Evolutionary conservation across 345 rosid species (phyloP), one percentile per base, ranked within the genome.

Genomic region (Eucalyptus sp.): DNA sequence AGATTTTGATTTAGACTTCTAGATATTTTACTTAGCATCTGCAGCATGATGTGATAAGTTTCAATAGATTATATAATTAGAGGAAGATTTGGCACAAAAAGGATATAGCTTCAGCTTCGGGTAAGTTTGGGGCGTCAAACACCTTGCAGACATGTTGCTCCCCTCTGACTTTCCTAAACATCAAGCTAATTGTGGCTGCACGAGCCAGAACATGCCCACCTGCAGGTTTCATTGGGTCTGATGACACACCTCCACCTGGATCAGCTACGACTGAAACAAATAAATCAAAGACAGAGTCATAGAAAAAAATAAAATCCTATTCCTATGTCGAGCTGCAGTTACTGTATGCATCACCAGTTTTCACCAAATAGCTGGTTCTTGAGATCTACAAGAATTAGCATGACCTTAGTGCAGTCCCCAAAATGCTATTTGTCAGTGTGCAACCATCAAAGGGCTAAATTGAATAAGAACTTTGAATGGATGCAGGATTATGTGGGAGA

Each of bases 91-190:
- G 17, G 7, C 68, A 13, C 68, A 13, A 62, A 62, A 85, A 46
- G 99, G 96, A 97, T 97, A 96, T 24, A 24, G 64, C 64, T 58
- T 58, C 13, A 58, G 64, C 64, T 22, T 10, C 29, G 1, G n/a
- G 0, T 0, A 58, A 29, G 29, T 58, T 58, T 24, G 62, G n/a
- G 64, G 29, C 64, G 4, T 58, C 29, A 24, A 58, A 58, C 64
- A 58, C 64, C 64, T 10, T 24, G 64, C 1, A 58, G 29, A 58
- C 29, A 25, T 2, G 29, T 13, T 58, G 64, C 7, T 0, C 3
- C 27, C 64, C 2, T 24, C 27, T 56, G 29, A 10, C 29, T 56
- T 24, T 56, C 62, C 29, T 9, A 56, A 56, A 24, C 62, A 56
- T 56, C 62, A 24, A 24, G 13, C 62, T 56, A 56, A 8, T 0